Evolutionary conservation across 306 rosid species (phyloP).

Genomic region (Betula pendula): DNA sequence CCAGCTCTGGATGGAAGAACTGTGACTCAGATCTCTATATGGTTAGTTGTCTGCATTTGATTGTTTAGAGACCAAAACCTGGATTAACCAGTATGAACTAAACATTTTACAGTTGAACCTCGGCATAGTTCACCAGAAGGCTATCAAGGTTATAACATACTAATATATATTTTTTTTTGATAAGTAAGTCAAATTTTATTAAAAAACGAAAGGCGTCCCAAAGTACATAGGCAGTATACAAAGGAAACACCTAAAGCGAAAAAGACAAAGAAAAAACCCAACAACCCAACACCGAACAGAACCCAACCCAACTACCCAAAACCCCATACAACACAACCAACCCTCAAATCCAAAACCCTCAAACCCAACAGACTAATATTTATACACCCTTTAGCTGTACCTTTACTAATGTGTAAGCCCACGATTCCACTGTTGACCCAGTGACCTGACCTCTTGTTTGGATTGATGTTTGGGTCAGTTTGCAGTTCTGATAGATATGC

Average conservation of each 20-base stretch:
- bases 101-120: not conserved
- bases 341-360: no score
- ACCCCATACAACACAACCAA: no score
- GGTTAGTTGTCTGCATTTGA: slow-evolving; percentile 8
- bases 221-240: no score
- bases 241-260: no score
- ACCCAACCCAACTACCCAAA: no score
- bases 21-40: not conserved
- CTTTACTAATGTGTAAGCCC: not conserved
- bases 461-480: not conserved
- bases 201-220: no score
- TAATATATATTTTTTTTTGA: not conserved
- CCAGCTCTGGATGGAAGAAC: no score
- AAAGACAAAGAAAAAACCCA: no score
- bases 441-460: not conserved
- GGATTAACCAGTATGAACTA: not conserved
- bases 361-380: not conserved
- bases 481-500: not conserved
- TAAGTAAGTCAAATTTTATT: no score
- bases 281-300: no score
- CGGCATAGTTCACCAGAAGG: not conserved
- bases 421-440: not conserved
- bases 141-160: not conserved
- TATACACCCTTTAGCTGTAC: not conserved
- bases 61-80: not conserved